Base-by-base conservation (phyloP, 345 rosid species). In the Citrus glauca region DNA sequence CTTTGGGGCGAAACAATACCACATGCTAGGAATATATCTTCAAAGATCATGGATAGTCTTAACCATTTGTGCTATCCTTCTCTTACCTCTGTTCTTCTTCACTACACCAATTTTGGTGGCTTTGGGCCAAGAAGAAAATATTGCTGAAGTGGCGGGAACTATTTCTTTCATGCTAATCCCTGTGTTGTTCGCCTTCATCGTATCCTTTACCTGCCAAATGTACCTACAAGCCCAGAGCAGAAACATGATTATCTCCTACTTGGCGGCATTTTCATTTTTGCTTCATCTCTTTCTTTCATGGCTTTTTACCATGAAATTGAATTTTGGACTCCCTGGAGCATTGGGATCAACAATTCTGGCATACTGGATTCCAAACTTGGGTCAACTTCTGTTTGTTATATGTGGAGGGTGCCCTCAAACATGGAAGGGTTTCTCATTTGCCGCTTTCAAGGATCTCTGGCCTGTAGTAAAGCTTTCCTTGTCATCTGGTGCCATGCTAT, bases 41-140 rank as follows among this genome's bases (percentile, higher is more conserved):
- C 98, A 94, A 78, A 78, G 98, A 57, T 94, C 97, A 14, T 94
- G 97, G 98, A 81, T 89, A 59, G 88, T 94, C 28, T 84, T 91
- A 75, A 66, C 73, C 6, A 0, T 73, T 19, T 57, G 79, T 35
- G 72, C 94, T 7, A 55, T 85, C 24, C 75, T 78, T 25, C 91
- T 94, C 80, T 84, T 69, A 35, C 97, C 98, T 7, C 1, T 90
- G 7, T 92, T 83, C 40, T 2, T 90, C 56, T 92, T 92, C 71
- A 76, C 94, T 0, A 48, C 85, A 10, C 91, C 90, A 8, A 77
- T 94, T 27, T 73, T 94, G 42, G 40, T 35, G 78, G 86, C 80
- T 33, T 76, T 92, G 65, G 97, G 97, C 45, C 94, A 94, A 80
- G 88, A 90, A 19, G 69, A 79, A 37, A 17, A 78, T 6, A 88